Base-by-base conservation (phyloP, 1,284 basidiomycete species). In the Heterobasidion annosum region DNA sequence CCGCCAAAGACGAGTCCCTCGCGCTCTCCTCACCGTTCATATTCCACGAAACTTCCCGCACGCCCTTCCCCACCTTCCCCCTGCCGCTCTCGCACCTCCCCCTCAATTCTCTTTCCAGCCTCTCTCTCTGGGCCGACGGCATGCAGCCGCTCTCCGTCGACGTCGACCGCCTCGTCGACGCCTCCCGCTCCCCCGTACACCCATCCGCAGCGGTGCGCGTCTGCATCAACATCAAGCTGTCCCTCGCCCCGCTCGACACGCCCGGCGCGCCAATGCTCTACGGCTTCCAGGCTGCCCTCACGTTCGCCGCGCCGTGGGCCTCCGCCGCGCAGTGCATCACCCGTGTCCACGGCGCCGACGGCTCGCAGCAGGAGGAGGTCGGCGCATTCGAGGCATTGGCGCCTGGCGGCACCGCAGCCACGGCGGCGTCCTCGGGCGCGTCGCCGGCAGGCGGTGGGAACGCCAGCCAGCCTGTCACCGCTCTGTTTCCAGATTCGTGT, bases 111-210 rank as follows among this genome's bases (percentile, higher is more conserved):
- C 52, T 78, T 68, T 59, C 69, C 66, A 60, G 66, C 68, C 57
- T 78, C 64, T 74, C 70, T 37, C 66, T 89, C n/a, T 76, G 75
- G 65, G 80, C 85, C 34, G 81, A 85, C 57, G 83, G 84, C 57
- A 84, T 87, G 79, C 67, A 73, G n/a, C 73, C 81, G 16, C 75
- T 81, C 54, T 70, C 72, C 34, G 70, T 85, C 63, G 75, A 79
- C 58, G 68, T 82, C 53, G 78, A 79, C 65, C 69, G 70, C 42
- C 65, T 81, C 42, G 61, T 64, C 57, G 65, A 65, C 56, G 67
- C 62, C 59, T 67, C 62, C 16, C 44, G 34, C 33, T 10, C 16
- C 52, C 62, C 55, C 57, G 35, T 46, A 59, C 10, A 47, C 58
- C 15, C 59, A 37, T 35, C 63, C 63, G 57, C 62, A 57, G n/a